Conservation (phyloP, 805 yeast species). For the Wickerhamomyces chambardii region DNA sequence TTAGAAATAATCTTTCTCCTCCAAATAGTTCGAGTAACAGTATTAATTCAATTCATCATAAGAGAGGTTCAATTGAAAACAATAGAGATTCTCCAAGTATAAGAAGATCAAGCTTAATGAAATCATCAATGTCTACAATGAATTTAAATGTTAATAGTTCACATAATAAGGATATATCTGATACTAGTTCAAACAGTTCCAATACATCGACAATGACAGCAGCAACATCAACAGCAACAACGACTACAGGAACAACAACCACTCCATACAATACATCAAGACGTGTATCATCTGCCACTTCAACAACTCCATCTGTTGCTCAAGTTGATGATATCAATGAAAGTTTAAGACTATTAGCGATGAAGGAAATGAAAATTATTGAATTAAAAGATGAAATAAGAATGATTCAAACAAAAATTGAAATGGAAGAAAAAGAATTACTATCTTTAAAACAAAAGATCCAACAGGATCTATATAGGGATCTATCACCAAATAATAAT, state of each 20-base stretch:
- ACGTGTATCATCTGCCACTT: neutral
- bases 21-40: constrained; percentile 3
- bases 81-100: neutral
- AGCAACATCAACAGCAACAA: constrained; percentile 12
- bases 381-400: constrained; percentile 49
- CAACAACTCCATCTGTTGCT: constrained; percentile 1
- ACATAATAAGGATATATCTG: too few species aligned
- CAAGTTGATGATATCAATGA: constrained; percentile 34
- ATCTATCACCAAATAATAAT: constrained; percentile 9
- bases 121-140: neutral
- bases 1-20: neutral
- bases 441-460: constrained; percentile 24
- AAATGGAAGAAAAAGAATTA: constrained; percentile 26
- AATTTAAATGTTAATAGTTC: too few species aligned
- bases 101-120: neutral
- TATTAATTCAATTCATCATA: neutral
- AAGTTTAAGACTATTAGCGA: constrained; percentile 50
- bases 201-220: neutral
- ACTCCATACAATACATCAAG: constrained; percentile 3
- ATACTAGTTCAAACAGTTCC: too few species aligned
- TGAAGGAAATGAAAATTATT: constrained; percentile 59
- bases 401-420: constrained; percentile 34
- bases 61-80: too few species aligned
- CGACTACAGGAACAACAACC: constrained; percentile 11
- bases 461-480: constrained; percentile 16